Base-by-base conservation (phyloP, 495 filamentous ascomycete species). In the Staphylotrichum longicolle region DNA sequence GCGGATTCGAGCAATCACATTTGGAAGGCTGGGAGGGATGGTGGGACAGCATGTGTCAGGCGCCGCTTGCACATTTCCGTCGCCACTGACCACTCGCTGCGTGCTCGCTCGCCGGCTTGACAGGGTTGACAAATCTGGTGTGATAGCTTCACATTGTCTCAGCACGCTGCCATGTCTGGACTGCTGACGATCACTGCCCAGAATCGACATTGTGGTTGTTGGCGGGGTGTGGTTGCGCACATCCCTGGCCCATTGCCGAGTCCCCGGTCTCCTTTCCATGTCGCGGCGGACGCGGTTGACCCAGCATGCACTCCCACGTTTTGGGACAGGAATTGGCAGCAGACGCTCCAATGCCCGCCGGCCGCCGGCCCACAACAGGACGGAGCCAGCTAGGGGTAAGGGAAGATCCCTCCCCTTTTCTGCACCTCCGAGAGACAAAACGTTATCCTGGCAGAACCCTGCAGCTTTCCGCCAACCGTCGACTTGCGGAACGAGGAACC, bases 1-100 rank as follows among this genome's bases (percentile, higher is more conserved):
- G 3, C 30, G 30, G 10, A 45, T 20, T 57, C 39, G 54, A 57
- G 54, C 27, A 37, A 57, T 57, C 40, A 57, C 7, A 46, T 57
- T 11, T 15, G n/a, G 15, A 7, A 46, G 4, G 14, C 15, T 32
- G 54, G 30, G 30, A 44, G 9, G 40, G 42, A 15, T 57, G 11
- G 39, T 56, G 11, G 41, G 54, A 46, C 41, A 57, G 4, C 41
- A 34, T 46, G 54, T 39, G 7, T 30, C 54, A 45, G 14, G 30
- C 35, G 30, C 35, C 41, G 42, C 32, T 41, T 15, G 12, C 35
- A 12, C 51, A 40, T 12, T 54, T 10, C 8, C 40, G 35, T 20
- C 20, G 20, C 20, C 51, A 30, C 7, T n/a, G n/a, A 27, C 20
- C 20, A 27, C 20, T 27, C 20, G 20, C 20, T 27, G 20, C 20